Percentiles rank a stretch among this genome's conserved stretches.
Evolutionary conservation across 2,329 filamentous ascomycete species (phyloP).

Genomic region (Verticillium isaacii): DNA sequence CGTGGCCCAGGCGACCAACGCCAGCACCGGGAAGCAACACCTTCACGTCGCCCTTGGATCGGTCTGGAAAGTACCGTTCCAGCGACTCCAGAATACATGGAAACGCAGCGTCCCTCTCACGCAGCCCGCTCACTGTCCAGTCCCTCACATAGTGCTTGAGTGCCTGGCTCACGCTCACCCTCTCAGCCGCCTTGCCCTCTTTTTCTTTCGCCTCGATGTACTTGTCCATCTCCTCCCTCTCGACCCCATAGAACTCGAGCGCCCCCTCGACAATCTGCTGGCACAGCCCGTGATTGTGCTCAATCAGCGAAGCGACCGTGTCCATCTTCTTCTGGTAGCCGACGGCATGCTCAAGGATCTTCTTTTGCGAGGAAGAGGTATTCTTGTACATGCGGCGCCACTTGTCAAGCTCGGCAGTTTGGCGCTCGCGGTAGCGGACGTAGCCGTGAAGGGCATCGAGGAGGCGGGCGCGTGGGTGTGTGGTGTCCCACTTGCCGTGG

Average conservation of each 20-base stretch:
- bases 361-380: conserved; percentile 27
- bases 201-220: conserved; percentile 33
- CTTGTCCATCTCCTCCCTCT: conserved; percentile 35
- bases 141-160: conserved; percentile 55
- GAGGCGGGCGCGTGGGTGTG: conserved; percentile 32
- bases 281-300: conserved; percentile 39
- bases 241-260: conserved; percentile 40
- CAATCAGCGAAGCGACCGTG: conserved; percentile 34
- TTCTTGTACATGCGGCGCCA: conserved; percentile 29
- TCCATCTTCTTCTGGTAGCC: conserved; percentile 52
- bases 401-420: conserved; percentile 30
- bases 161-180: conserved; percentile 43
- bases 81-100: conserved; percentile 30
- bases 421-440: conserved; percentile 24
- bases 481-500: conserved; percentile 24
- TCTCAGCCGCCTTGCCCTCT: conserved; percentile 34
- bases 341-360: conserved; percentile 51
- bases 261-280: conserved; percentile 38
- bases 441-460: conserved; percentile 35
- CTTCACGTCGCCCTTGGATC: conserved; percentile 18
- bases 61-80: conserved; percentile 22
- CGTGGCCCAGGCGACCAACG: conserved; percentile 45
- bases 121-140: conserved; percentile 43
- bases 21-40: conserved; percentile 50
- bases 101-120: conserved; percentile 40